Conservation (phyloP, 2,329 filamentous ascomycete genomes). For the Arachnomyces sp. region DNA sequence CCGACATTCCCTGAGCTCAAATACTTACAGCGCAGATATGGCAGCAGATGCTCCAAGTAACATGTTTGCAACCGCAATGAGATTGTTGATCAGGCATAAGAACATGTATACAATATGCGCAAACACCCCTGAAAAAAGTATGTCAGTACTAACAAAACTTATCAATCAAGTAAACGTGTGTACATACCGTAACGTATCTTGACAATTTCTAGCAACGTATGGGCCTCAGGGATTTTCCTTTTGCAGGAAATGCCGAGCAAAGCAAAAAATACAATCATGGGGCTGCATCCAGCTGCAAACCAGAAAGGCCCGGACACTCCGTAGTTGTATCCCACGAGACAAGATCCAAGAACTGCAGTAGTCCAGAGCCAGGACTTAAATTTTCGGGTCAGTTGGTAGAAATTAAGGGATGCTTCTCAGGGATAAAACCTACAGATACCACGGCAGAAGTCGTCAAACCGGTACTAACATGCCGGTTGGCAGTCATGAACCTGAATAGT, state of each 20-base stretch:
- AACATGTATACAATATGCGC: slow-evolving; percentile 48
- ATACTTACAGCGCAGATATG: slow-evolving; percentile 30
- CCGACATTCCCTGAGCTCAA: background rate
- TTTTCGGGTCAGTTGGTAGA: background rate
- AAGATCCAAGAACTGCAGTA: slow-evolving; percentile 45
- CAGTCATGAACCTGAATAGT: slow-evolving; percentile 43
- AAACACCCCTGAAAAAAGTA: slow-evolving; percentile 18
- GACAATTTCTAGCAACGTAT: slow-evolving; percentile 49
- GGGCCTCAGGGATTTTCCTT: slow-evolving; percentile 46
- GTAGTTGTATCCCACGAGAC: slow-evolving; percentile 47
- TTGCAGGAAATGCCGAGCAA: slow-evolving; percentile 47
- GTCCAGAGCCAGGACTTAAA: slow-evolving; percentile 47
- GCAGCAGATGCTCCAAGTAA: slow-evolving; percentile 40
- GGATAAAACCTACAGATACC: slow-evolving; percentile 33
- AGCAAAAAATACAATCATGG: slow-evolving; percentile 51
- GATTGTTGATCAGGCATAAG: slow-evolving; percentile 48
- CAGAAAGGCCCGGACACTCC: slow-evolving; percentile 51
- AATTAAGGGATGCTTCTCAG: background rate
- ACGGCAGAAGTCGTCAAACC: slow-evolving; percentile 49
- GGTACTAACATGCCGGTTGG: slow-evolving; percentile 45
- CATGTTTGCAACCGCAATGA: slow-evolving; percentile 49
- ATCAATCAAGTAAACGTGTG: background rate
- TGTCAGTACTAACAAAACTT: slow-evolving; percentile 1
- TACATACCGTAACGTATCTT: slow-evolving; percentile 42
- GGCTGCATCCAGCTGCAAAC: slow-evolving; percentile 50